Conservation (phyloP, 2,329 filamentous ascomycete genomes). For the Sarocladium kiliense region DNA sequence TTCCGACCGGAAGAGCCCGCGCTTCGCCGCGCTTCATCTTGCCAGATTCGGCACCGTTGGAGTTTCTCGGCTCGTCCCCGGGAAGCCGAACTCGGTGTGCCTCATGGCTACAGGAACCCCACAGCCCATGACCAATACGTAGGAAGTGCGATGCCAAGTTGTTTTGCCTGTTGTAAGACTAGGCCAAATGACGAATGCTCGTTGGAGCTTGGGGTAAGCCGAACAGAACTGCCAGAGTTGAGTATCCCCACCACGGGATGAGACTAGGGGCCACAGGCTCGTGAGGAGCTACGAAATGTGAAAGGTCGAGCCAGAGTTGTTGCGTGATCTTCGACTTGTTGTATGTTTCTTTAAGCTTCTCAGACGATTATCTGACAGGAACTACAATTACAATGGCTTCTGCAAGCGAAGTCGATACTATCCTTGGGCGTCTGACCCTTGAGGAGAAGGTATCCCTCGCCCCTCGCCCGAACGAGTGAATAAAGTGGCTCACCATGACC, state of each 20-base stretch:
- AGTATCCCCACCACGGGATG: background rate
- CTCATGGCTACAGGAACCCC: background rate
- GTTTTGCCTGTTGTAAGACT: too few species aligned
- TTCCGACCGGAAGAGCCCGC: conserved; percentile 17
- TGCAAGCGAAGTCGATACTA: background rate
- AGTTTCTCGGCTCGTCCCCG: background rate
- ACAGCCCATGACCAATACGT: too few species aligned
- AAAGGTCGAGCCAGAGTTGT: background rate
- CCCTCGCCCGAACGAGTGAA: too few species aligned
- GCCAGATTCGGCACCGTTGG: background rate
- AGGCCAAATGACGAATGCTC: background rate
- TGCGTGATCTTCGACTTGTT: too few species aligned
- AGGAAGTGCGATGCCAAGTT: too few species aligned
- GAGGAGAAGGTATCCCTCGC: background rate
- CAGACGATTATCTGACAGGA: background rate
- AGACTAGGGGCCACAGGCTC: background rate
- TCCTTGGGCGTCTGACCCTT: background rate
- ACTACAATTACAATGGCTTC: background rate
- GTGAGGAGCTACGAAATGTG: background rate
- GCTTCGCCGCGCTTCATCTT: too few species aligned
- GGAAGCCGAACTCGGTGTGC: background rate
- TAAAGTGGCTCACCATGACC: too few species aligned
- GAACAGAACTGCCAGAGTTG: background rate
- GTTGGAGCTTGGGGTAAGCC: background rate
- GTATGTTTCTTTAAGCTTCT: too few species aligned